These are phyloP conservation scores for Platanthera guangdongensis DNA, from an alignment of 106 monocot genomes.

Conservation along the genomic window DNA sequence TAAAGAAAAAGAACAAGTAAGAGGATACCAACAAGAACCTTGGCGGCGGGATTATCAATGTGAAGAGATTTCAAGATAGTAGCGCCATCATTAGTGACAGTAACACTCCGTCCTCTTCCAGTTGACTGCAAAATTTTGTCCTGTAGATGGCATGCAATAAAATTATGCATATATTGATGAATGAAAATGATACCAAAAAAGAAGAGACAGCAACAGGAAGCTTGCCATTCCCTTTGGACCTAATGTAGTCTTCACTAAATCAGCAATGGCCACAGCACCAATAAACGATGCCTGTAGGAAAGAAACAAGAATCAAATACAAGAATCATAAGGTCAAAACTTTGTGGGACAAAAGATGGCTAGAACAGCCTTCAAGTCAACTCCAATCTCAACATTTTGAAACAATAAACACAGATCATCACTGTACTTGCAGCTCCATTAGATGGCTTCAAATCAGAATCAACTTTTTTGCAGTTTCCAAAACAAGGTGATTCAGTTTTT, in stretches of 20 bases:
- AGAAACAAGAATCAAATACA: not conserved
- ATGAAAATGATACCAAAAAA: not conserved
- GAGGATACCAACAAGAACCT: conserved; percentile 65
- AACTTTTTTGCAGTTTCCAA: not conserved
- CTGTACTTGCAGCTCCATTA: not conserved
- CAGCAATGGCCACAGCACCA: conserved; percentile 95
- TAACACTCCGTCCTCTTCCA: conserved; percentile 79
- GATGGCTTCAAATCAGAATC: not conserved
- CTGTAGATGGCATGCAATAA: conserved; percentile 25
- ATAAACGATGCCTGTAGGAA: conserved; percentile 68
- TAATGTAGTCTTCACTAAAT: conserved; percentile 94
- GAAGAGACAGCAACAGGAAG: not conserved
- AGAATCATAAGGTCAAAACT: not conserved
- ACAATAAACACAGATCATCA: not conserved
- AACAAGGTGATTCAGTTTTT: not conserved
- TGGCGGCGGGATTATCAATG: conserved; percentile 96
- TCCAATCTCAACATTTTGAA: not conserved
- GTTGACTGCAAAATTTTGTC: conserved; percentile 98
- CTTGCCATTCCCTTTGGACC: conserved; percentile 98
- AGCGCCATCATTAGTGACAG: conserved; percentile 98
- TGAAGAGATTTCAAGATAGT: conserved; percentile 97
- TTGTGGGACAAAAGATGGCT: not conserved
- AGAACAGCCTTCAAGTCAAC: not conserved
- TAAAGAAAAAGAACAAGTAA: not conserved
- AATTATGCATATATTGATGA: not conserved